These are phyloP conservation scores for Spizellomyces sp. DNA, from an alignment of 192 early-diverging fungal species.

Conservation along the genomic window DNA sequence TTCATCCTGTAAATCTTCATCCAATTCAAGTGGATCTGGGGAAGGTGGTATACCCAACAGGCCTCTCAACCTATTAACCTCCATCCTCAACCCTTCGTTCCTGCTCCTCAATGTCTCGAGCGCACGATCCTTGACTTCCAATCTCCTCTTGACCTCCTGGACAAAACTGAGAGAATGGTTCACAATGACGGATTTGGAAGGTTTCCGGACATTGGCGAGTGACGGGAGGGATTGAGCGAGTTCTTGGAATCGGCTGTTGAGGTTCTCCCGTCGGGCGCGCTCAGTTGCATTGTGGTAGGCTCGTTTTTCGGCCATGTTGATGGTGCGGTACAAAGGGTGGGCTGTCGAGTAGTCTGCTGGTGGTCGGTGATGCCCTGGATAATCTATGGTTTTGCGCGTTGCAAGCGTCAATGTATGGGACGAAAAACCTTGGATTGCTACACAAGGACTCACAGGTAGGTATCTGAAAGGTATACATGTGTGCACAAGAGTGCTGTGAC, in stretches of 20 bases:
- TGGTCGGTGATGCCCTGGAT: too few relatives aligned
- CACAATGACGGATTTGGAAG: constrained; percentile 81
- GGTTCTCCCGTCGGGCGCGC: constrained; percentile 75
- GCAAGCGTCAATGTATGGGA: too few relatives aligned
- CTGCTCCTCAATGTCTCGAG: constrained; percentile 46
- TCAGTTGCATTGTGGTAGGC: constrained; percentile 83
- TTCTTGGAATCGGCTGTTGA: constrained; percentile 82
- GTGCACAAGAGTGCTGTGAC: too few relatives aligned
- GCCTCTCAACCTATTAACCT: constrained; percentile 62
- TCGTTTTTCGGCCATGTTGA: constrained; percentile 59
- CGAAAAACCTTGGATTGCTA: too few relatives aligned
- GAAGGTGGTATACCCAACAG: constrained; percentile 59
- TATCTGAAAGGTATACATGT: too few relatives aligned
- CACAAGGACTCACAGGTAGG: too few relatives aligned
- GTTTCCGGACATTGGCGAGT: constrained; percentile 71
- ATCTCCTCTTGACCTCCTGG: constrained; percentile 21
- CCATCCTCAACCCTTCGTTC: constrained; percentile 58
- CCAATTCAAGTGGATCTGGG: constrained; percentile 9
- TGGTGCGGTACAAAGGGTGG: constrained; percentile 3
- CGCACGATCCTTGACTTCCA: constrained; percentile 34
- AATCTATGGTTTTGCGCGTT: too few relatives aligned
- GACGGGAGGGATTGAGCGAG: constrained; percentile 78
- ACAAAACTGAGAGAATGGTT: constrained; percentile 71
- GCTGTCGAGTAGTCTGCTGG: neutral
- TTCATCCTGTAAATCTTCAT: neutral